phyloP scores from a whole-genome alignment of 1,284 basidiomycete species.

The Chalciporus sp. region DNA sequence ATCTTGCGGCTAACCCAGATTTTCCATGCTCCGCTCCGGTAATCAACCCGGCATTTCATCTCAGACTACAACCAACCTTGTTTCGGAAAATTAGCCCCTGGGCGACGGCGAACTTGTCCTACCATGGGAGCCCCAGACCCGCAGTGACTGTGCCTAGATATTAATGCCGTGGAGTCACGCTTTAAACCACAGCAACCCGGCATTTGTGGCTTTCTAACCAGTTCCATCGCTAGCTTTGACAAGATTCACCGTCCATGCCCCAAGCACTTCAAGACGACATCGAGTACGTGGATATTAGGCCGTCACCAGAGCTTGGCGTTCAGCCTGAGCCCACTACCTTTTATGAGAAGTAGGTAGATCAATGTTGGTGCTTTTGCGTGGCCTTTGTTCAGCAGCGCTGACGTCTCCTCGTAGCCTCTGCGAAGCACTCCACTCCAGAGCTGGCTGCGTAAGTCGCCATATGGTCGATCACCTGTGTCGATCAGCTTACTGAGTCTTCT shows the following conservation, averaged over 20 bases:
- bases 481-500: conserved; percentile 3
- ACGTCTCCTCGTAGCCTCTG: conserved; percentile 46
- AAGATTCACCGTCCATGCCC: conserved; percentile 10
- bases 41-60: conserved; percentile 20
- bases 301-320: neutral
- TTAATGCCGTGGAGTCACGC: conserved; percentile 7
- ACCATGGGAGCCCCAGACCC: neutral
- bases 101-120: neutral
- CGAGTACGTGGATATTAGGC: conserved; percentile 30
- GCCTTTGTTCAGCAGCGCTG: neutral
- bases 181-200: neutral
- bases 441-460: conserved; percentile 45
- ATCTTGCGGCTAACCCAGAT: conserved; percentile 6
- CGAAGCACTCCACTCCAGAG: conserved; percentile 45
- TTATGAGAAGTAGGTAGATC: conserved; percentile 55
- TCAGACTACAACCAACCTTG: neutral
- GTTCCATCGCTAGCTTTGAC: neutral
- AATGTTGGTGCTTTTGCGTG: conserved; percentile 41
- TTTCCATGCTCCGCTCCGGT: neutral
- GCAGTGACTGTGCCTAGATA: neutral
- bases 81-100: conserved; percentile 28
- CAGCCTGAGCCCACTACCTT: conserved; percentile 36
- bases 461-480: neutral
- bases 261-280: conserved; percentile 19
- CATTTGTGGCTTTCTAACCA: neutral